A percentile compares a stretch with the other conserved stretches of the same genome.
These are phyloP conservation scores for Trichosporon coremiiforme DNA, from an alignment of 1,284 basidiomycete genomes.

Conservation along the genomic window DNA sequence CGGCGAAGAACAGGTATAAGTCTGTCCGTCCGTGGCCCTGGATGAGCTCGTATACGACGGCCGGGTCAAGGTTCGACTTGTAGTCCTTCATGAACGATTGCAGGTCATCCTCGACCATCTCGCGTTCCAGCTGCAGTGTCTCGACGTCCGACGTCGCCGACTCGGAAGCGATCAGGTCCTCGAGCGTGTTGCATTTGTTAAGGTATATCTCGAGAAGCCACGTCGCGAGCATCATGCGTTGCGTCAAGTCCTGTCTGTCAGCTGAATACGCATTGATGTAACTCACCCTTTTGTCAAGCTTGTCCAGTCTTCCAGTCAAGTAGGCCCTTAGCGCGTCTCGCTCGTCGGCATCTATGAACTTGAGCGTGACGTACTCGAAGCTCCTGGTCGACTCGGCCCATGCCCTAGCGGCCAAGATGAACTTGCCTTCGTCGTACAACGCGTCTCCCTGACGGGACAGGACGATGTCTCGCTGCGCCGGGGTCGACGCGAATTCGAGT, in stretches of 20 bases:
- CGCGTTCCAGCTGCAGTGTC: slow-evolving; percentile 77
- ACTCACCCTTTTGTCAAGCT: slow-evolving; percentile 71
- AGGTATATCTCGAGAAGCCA: slow-evolving; percentile 99
- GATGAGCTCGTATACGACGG: slow-evolving; percentile 88
- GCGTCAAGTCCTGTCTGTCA: slow-evolving; percentile 72
- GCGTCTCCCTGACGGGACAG: slow-evolving; percentile 80
- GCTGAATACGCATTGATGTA: slow-evolving; percentile 41
- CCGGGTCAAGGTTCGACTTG: slow-evolving; percentile 80
- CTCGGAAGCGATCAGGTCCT: slow-evolving; percentile 74
- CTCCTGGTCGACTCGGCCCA: slow-evolving; percentile 84
- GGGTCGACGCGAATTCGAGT: slow-evolving; percentile 76
- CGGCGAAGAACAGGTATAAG: slow-evolving; percentile 88
- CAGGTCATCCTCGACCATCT: slow-evolving; percentile 88
- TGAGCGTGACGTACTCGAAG: slow-evolving; percentile 91
- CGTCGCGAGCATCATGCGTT: slow-evolving; percentile 96
- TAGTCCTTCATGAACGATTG: slow-evolving; percentile 89
- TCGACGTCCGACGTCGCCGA: slow-evolving; percentile 81
- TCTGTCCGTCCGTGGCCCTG: slow-evolving; percentile 89
- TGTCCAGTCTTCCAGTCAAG: slow-evolving; percentile 81
- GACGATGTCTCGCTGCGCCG: slow-evolving; percentile 79
- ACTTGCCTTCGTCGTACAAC: slow-evolving; percentile 79
- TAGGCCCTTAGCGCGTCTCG: slow-evolving; percentile 92
- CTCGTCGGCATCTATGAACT: slow-evolving; percentile 86
- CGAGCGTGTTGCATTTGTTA: slow-evolving; percentile 92
- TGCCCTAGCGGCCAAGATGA: slow-evolving; percentile 86